Evolutionary conservation across 139 green algal species (phyloP).

Genomic region (Trebouxia sp.): DNA sequence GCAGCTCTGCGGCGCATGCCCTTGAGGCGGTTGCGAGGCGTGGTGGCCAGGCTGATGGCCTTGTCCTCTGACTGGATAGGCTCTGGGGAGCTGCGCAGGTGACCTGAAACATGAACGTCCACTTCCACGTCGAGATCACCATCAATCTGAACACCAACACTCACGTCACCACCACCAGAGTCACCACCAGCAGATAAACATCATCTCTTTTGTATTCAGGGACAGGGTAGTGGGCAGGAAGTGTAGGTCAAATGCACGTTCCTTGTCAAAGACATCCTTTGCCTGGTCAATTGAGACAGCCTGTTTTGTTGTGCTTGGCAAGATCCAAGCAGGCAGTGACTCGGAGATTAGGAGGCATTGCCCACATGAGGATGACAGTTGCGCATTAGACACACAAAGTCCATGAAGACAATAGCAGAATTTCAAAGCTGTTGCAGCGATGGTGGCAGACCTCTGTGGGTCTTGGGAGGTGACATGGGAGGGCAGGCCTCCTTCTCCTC

Average conservation of each 20-base stretch:
- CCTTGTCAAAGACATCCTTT: too few relatives aligned
- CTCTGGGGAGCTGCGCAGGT: neutral
- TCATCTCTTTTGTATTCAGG: too few relatives aligned
- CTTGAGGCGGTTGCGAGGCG: conserved; percentile 45
- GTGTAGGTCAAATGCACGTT: too few relatives aligned
- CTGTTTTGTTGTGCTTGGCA: neutral
- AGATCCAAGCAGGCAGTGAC: neutral
- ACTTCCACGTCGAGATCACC: neutral
- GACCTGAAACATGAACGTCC: neutral
- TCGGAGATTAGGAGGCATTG: too few relatives aligned
- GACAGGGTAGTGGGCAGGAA: too few relatives aligned
- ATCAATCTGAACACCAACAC: too few relatives aligned
- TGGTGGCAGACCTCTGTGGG: neutral
- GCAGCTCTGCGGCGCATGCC: conserved; percentile 44
- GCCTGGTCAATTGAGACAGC: neutral
- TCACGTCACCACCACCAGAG: too few relatives aligned
- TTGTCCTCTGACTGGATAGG: conserved; percentile 38
- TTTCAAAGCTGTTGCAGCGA: too few relatives aligned
- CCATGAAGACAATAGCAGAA: neutral
- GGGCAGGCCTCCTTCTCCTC: conserved; percentile 35
- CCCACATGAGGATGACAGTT: neutral
- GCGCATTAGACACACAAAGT: neutral
- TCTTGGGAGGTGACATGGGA: conserved; percentile 25
- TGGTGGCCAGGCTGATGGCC: conserved; percentile 32
- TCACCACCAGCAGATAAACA: too few relatives aligned